Evolutionary conservation across 225 moss, liverwort and hornwort species (phyloP), one percentile per base, ranked within the genome.

Genomic region (Marchantia polymorpha): DNA sequence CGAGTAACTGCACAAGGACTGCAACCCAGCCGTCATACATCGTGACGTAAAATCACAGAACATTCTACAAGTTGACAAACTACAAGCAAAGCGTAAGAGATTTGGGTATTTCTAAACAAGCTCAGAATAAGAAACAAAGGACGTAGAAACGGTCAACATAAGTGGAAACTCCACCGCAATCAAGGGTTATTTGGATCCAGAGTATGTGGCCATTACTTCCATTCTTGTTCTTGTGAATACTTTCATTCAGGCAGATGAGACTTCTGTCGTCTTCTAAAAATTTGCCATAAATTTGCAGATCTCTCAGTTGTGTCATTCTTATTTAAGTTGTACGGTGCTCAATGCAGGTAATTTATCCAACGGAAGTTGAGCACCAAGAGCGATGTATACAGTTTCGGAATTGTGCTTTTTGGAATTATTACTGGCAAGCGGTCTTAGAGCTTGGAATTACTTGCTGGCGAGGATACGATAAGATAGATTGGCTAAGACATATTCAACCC

Each of bases 21-120:
- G 78, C 51, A 82, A 65, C n/a, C 85, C 83, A 12, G 68, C 74
- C 8, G 83, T 87, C 22, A 83, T 87, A 15, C 83, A 84, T 75
- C 64, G 86, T 12, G 86, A 87, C 55, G 81, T 87, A 13, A 87
- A 87, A 55, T 77, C 81, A 78, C 81, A 73, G 52, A 87, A 87
- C 75, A 81, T 83, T 7, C 72, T 81, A 23, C 75, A 82, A 25
- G 82, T 69, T 0, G 75, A 82, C 6, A 83, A 72, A 26, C 73
- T 74, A 73, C 53, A 64, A 50, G 83, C 78, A 30, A 83, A 81
- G 60, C n/a, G 78, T 87, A 17, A 71, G 67, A n/a, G 86, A 86
- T 56, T 78, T 86, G 52, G 86, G 86, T 20, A 78, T 86, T 16
- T 86, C 85, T 6, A 79, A 72, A 55, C 74, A 79, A n/a, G 31